A percentile compares a stretch with the other conserved stretches of the same genome.
phyloP scores from a whole-genome alignment of 768 basidiomycete genomes.

The Russula foetens region DNA sequence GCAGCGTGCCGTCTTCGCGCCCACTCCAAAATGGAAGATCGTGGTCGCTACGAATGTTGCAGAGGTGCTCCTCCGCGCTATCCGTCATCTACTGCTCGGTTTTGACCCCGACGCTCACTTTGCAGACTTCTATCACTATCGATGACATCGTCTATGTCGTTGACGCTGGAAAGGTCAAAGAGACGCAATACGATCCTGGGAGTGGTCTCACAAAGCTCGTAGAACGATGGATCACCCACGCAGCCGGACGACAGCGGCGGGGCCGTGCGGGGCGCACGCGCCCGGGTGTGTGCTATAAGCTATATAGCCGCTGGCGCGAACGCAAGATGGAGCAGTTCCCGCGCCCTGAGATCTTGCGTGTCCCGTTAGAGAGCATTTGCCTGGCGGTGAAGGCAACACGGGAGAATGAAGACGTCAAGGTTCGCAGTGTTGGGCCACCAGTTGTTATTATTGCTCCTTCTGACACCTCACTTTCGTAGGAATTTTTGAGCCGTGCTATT shows the following conservation, averaged over 20 bases:
- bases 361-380: constrained; percentile 76
- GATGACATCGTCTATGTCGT: constrained; percentile 84
- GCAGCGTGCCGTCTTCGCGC: constrained; percentile 70
- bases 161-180: constrained; percentile 81
- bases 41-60: constrained; percentile 90
- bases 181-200: constrained; percentile 64
- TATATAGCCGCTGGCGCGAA: constrained; percentile 73
- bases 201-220: constrained; percentile 66
- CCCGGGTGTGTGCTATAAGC: constrained; percentile 78
- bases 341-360: constrained; percentile 80
- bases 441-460: not conserved
- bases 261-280: constrained; percentile 87
- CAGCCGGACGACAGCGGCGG: constrained; percentile 74
- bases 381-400: constrained; percentile 76
- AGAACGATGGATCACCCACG: constrained; percentile 72
- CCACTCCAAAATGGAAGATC: constrained; percentile 64
- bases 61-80: constrained; percentile 42
- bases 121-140: constrained; percentile 82
- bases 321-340: constrained; percentile 62
- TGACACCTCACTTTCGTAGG: constrained; percentile 28
- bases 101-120: not conserved
- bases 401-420: constrained; percentile 72
- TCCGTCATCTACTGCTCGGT: not conserved
- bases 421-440: constrained; percentile 19
- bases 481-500: constrained; percentile 65